A percentile compares a stretch with the other conserved stretches of the same genome.
Conservation (phyloP, 176 grass and related monocot species). For the Bromus sterilis region DNA sequence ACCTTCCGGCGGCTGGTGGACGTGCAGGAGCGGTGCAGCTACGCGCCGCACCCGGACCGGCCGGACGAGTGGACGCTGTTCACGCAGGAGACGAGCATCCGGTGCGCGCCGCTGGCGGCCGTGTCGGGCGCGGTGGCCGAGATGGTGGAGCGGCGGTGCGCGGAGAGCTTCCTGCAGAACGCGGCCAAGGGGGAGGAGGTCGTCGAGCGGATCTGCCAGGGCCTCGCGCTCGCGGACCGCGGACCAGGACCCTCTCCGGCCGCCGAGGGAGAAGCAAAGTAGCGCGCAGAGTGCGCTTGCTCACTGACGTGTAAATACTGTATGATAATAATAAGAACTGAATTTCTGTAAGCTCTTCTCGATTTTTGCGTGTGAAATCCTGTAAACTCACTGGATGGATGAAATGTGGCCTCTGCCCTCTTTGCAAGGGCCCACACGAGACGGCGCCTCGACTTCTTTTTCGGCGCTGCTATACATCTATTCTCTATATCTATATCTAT, state of each 20-base stretch:
- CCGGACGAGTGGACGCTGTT: conserved; percentile 64
- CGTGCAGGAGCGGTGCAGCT: conserved; percentile 59
- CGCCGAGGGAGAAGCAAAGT: not conserved
- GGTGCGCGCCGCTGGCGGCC: conserved; percentile 51
- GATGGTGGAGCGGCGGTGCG: conserved; percentile 59
- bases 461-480: too few relatives aligned
- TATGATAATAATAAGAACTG: not conserved
- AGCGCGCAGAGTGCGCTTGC: not conserved
- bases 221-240: conserved; percentile 23
- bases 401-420: too few relatives aligned
- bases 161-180: conserved; percentile 55
- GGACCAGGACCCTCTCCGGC: not conserved
- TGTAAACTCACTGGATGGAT: not conserved
- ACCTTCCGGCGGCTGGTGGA: conserved; percentile 44
- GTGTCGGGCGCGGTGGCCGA: conserved; percentile 37
- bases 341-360: not conserved
- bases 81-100: conserved; percentile 70
- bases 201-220: conserved; percentile 57
- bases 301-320: not conserved
- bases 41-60: conserved; percentile 53
- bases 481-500: too few relatives aligned
- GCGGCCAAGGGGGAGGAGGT: conserved; percentile 45
- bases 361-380: too few relatives aligned
- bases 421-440: too few relatives aligned
- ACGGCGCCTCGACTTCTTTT: too few relatives aligned